These are phyloP conservation scores for Poronia punctata DNA, from an alignment of 495 filamentous ascomycete genomes.

Conservation along the genomic window DNA sequence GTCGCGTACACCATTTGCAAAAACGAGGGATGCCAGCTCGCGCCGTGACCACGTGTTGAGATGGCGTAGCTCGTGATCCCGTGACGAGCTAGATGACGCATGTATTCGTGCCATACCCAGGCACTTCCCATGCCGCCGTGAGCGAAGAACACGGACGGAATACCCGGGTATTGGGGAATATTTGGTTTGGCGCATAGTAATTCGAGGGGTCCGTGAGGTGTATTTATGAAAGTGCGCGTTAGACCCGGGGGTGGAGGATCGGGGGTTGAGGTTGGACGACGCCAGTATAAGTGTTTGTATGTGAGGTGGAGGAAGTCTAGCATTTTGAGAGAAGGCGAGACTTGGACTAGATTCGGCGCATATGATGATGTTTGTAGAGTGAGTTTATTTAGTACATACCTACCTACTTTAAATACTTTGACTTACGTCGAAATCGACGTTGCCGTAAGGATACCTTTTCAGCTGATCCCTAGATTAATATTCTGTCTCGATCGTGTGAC, in stretches of 20 bases:
- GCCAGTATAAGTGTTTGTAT: constrained; percentile 23
- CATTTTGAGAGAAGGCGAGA: constrained; percentile 2
- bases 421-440: no score
- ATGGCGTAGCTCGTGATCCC: constrained; percentile 42
- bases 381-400: no score
- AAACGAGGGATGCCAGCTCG: constrained; percentile 38
- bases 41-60: constrained; percentile 44
- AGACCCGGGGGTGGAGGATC: constrained; percentile 25
- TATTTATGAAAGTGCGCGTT: constrained; percentile 25
- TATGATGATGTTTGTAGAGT: no score
- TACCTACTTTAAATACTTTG: no score
- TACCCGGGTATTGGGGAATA: constrained; percentile 1
- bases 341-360: no score
- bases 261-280: constrained; percentile 11
- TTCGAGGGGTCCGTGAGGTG: constrained; percentile 33
- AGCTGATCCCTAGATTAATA: no score
- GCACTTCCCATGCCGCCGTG: constrained; percentile 46
- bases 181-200: constrained; percentile 27
- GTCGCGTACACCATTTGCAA: constrained; percentile 30
- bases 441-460: no score
- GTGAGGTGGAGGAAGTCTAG: constrained; percentile 13
- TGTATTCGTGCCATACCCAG: constrained; percentile 39
- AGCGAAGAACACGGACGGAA: constrained; percentile 33
- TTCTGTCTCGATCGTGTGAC: no score
- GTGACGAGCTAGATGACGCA: constrained; percentile 31